Conservation (phyloP, 441 rosid genomes). For the Codiaeum variegatum region DNA sequence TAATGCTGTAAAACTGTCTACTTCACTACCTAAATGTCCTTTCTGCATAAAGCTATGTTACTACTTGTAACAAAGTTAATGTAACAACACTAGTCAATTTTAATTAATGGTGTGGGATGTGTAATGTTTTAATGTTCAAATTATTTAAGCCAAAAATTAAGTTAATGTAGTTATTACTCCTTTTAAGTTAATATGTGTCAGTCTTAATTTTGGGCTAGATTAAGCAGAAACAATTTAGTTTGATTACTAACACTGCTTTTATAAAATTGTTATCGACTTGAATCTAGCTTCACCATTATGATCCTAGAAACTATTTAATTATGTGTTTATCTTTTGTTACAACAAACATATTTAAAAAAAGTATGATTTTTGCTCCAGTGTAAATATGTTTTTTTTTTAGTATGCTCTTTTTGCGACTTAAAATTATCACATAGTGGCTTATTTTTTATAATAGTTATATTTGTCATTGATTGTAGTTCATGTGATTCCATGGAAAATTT, state of each 20-base stretch:
- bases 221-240: neutral
- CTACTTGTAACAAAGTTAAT: conserved; percentile 95
- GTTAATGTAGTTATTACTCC: neutral
- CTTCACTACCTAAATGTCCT: conserved; percentile 93
- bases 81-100: neutral
- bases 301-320: neutral
- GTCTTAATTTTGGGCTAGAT: no score
- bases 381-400: neutral
- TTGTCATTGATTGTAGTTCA: conserved; percentile 59
- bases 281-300: neutral
- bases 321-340: neutral
- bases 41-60: conserved; percentile 94
- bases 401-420: neutral
- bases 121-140: neutral
- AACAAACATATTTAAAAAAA: neutral
- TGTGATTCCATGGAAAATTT: conserved; percentile 64
- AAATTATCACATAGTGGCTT: neutral
- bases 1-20: conserved; percentile 63
- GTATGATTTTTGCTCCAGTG: neutral
- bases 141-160: neutral
- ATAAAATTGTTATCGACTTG: neutral
- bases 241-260: neutral
- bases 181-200: neutral
- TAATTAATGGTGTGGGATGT: neutral
- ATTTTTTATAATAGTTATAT: neutral